Percentiles rank a stretch among this genome's conserved stretches.
phyloP scores from a whole-genome alignment of 805 yeast genomes.

The Hanseniaspora meyeri region DNA sequence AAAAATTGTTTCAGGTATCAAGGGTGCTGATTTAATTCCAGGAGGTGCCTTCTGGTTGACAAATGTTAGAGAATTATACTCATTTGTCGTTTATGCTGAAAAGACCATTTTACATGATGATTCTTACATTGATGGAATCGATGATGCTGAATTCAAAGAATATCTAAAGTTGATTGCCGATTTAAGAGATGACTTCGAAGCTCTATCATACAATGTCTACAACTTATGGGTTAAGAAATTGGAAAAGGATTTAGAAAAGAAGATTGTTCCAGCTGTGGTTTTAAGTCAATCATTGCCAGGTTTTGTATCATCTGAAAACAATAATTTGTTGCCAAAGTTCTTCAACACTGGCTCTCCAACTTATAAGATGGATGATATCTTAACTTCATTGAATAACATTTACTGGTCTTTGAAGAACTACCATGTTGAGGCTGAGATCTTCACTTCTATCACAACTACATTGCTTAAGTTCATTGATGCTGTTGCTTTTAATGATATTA shows the following conservation, averaged over 20 bases:
- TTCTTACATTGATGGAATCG: conserved; percentile 67
- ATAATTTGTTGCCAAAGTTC: conserved; percentile 71
- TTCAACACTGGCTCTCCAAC: conserved; percentile 52
- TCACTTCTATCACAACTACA: conserved; percentile 73
- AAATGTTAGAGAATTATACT: conserved; percentile 86
- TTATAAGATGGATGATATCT: conserved; percentile 87
- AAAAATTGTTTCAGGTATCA: conserved; percentile 61
- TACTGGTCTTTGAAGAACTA: conserved; percentile 89
- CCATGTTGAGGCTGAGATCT: conserved; percentile 72
- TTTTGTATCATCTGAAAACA: conserved; percentile 71
- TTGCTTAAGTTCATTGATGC: conserved; percentile 80
- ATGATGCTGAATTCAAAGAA: conserved; percentile 78
- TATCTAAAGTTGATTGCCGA: conserved; percentile 80
- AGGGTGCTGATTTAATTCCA: conserved; percentile 75
- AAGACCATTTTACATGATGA: conserved; percentile 80
- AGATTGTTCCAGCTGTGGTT: conserved; percentile 89
- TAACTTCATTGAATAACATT: conserved; percentile 78
- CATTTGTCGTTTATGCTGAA: conserved; percentile 90
- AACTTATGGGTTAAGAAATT: conserved; percentile 95
- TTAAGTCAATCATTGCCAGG: conserved; percentile 93
- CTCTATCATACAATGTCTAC: conserved; percentile 82
- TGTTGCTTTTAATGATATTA: conserved; percentile 83
- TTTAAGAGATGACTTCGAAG: conserved; percentile 87
- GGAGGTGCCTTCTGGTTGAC: conserved; percentile 97
- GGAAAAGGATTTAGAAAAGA: conserved; percentile 80